Conservation (phyloP, 2,329 filamentous ascomycete species). For the Neoscytalidium dimidiatum region DNA sequence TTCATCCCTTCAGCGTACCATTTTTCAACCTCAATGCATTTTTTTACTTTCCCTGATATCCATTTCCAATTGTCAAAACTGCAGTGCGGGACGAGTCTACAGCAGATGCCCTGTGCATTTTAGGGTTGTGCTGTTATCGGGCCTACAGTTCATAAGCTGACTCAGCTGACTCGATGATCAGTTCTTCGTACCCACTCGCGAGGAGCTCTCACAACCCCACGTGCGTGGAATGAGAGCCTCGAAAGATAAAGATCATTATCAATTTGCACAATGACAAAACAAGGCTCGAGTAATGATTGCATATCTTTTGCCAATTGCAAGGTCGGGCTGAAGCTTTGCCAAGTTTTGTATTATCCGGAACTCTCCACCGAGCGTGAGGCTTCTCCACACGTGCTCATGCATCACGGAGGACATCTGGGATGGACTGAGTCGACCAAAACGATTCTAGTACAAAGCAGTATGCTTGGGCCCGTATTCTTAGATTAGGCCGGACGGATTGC, state of each 20-base stretch:
- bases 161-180: background rate
- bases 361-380: background rate
- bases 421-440: background rate
- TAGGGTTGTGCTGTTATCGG: too few relatives aligned
- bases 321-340: background rate
- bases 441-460: background rate
- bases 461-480: background rate
- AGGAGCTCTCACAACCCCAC: background rate
- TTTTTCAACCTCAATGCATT: too few relatives aligned
- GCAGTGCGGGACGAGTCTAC: background rate
- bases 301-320: background rate
- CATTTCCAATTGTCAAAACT: too few relatives aligned
- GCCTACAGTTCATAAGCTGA: background rate
- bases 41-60: too few relatives aligned
- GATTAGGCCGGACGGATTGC: background rate
- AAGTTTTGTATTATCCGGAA: background rate
- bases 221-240: background rate
- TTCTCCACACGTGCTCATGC: background rate
- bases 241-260: background rate
- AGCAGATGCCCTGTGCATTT: background rate
- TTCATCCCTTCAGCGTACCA: too few relatives aligned
- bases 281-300: background rate
- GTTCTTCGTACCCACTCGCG: background rate
- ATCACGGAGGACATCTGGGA: background rate
- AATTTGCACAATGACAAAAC: background rate